phyloP scores from a whole-genome alignment of 345 rosid genomes.

The Salix purpurea region DNA sequence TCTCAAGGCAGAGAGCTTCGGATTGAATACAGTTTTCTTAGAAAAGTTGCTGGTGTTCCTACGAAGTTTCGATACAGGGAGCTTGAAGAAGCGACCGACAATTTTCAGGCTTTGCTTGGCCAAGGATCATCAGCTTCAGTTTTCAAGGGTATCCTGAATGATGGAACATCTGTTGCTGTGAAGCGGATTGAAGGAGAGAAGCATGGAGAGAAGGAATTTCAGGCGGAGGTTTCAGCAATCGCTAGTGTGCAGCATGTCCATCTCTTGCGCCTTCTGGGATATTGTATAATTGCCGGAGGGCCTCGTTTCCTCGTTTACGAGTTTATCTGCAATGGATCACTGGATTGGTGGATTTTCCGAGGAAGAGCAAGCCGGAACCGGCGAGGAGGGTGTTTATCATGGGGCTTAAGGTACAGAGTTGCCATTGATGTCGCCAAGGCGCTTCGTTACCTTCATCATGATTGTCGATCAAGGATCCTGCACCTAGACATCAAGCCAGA shows the following conservation, averaged over 20 bases:
- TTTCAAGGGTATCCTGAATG: conserved; percentile 21
- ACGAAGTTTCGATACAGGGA: conserved; percentile 57
- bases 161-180: conserved; percentile 26
- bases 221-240: conserved; percentile 26
- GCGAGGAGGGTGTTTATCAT: conserved; percentile 55
- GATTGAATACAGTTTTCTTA: conserved; percentile 70
- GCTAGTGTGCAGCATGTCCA: conserved; percentile 27
- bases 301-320: conserved; percentile 23
- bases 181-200: conserved; percentile 19
- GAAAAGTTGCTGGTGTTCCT: conserved; percentile 84
- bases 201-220: conserved; percentile 25
- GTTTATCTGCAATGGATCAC: conserved; percentile 19
- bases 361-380: conserved; percentile 9
- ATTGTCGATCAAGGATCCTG: conserved; percentile 26
- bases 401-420: conserved; percentile 20
- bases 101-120: conserved; percentile 38
- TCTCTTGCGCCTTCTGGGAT: conserved; percentile 23
- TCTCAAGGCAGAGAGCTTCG: conserved; percentile 71
- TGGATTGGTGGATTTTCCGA: conserved; percentile 28
- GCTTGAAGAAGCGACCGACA: conserved; percentile 74
- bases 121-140: conserved; percentile 28
- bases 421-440: conserved; percentile 33
- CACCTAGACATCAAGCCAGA: conserved; percentile 31
- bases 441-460: conserved; percentile 24
- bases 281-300: conserved; percentile 15